Base-by-base conservation (phyloP, 345 rosid species). In the Eucalyptus camaldulensis region DNA sequence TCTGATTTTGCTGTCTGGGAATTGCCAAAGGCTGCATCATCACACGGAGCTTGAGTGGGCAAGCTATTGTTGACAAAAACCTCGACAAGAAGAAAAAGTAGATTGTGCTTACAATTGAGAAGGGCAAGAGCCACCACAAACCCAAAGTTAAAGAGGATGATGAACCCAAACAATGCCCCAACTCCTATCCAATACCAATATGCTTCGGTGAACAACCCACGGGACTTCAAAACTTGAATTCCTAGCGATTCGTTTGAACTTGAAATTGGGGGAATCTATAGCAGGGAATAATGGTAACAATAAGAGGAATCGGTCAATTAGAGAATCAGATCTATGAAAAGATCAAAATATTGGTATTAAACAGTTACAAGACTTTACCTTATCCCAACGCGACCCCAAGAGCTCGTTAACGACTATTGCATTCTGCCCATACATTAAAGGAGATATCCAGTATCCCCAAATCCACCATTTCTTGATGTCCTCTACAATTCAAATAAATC, bases 11-110 rank as follows among this genome's bases (percentile, higher is more conserved):
- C 29, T 56, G 96, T 92, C 80, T 91, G 93, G 89, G 95, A 91
- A 88, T 93, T 93, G 40, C 90, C 97, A 86, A 92, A 89, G 89
- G 96, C 99, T 97, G 94, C 91, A 86, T 60, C 65, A 29, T 33
- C n/a, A 31, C 29, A 25, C 13, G 65, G 10, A 83, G 13, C 25
- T 87, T 21, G 31, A 60, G 69, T 5, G 31, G 31, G 69, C 31
- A 86, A 47, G 49, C 22, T 76, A n/a, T 76, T 53, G 31, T 24
- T 49, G 21, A 87, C 49, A 62, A 17, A 83, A 37, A 83, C 67
- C 50, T 87, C 87, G 45, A 44, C 33, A 88, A 50, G 53, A 88
- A 24, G 88, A 49, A 80, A 45, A 87, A 76, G 16, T 88, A 88
- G 27, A 24, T 10, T 56, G 62, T 24, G 62, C 94, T 89, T 88